phyloP scores from a whole-genome alignment of 129 eudicot species.

The Flaveria sonorensis region DNA sequence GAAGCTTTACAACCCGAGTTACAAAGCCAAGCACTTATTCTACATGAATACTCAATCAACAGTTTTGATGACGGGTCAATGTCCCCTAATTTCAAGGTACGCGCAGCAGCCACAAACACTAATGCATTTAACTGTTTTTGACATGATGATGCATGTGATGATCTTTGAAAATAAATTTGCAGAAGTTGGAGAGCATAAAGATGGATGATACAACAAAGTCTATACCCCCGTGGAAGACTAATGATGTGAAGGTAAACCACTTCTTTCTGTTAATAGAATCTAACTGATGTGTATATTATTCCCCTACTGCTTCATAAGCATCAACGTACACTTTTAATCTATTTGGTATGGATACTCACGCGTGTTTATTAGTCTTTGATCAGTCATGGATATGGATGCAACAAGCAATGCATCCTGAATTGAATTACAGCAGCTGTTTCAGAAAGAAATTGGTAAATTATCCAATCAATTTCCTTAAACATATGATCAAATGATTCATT shows the following conservation, averaged over 20 bases:
- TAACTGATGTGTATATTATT: background rate
- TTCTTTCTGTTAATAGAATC: conserved; percentile 3
- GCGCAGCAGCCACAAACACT: conserved; percentile 1
- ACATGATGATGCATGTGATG: background rate
- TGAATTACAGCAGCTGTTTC: conserved; percentile 73
- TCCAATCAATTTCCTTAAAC: background rate
- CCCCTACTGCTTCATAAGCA: background rate
- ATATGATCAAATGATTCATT: background rate
- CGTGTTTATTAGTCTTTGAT: background rate
- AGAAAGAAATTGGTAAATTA: conserved; percentile 70
- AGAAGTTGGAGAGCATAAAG: conserved; percentile 63
- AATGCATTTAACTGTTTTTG: background rate
- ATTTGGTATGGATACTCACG: background rate
- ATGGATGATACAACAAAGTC: conserved; percentile 57
- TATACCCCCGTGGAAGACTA: conserved; percentile 80
- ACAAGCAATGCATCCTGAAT: conserved; percentile 99
- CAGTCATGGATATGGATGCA: conserved; percentile 99
- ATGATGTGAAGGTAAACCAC: conserved; percentile 76
- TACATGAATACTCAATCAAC: conserved; percentile 49
- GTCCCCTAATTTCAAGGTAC: conserved; percentile 42
- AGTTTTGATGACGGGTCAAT: conserved; percentile 43
- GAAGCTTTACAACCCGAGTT: conserved; percentile 70
- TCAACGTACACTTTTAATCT: background rate
- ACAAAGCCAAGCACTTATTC: conserved; percentile 60
- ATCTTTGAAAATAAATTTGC: conserved; percentile 24